Base-by-base conservation (phyloP, 163 green algal species). In the Chloromonas sp. region DNA sequence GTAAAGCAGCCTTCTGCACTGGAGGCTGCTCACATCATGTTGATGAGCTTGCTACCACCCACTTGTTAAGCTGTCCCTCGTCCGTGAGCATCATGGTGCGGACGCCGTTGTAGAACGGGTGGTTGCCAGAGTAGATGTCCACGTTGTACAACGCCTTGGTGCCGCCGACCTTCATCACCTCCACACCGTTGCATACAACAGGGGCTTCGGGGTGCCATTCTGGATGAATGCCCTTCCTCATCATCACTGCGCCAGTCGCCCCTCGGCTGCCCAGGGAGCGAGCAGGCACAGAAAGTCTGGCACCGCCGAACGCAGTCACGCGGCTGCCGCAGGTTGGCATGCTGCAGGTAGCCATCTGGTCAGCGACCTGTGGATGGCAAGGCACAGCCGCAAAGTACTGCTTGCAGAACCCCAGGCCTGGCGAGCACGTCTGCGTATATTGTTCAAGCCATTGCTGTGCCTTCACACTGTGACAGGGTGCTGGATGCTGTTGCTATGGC, bases 101-200 rank as follows among this genome's bases (percentile, higher is more conserved):
- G 77, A 88, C 83, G 83, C 90, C 91, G 88, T 93, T 89, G 88
- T 90, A 94, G 84, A 93, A 90, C 3, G 87, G 89, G 87, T 92
- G 89, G 89, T 98, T 99, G 77, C 97, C 97, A 3, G 91, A 96
- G 96, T 98, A 99, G 82, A 99, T 94, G 84, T 99, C 97, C 60
- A 99, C 97, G 71, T 95, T 94, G 92, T 98, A 99, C 13, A 92
- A 80, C 70, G 87, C 66, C 92, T 98, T 93, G 59, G 96, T 98
- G 82, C 97, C 97, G 79, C 93, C 94, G 13, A 96, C 90, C 58
- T 88, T 92, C 90, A 98, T 93, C 57, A 99, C 97, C 85, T 89
- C 86, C 60, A 89, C 92, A 59, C 95, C 94, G 85, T 97, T 96
- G 92, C 93, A 97, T 57, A 94, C 89, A 15, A 97, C 95, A 90